Base-by-base conservation (phyloP, 169 alveolate species). In the Blepharisma undulans region DNA sequence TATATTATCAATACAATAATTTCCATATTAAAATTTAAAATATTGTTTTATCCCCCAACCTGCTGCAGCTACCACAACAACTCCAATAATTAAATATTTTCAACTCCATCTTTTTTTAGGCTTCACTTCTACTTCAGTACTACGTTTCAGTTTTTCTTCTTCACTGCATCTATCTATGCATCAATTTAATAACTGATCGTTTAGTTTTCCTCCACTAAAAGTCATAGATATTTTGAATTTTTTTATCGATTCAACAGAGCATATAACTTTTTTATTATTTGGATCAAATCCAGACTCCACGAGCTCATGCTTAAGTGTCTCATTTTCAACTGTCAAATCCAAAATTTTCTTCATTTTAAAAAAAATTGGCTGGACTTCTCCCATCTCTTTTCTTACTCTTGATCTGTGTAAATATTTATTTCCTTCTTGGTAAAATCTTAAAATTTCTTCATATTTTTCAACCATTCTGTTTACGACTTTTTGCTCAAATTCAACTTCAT, bases 91-190 rank as follows among this genome's bases (percentile, higher is more conserved):
- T 48, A 18, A 10, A 48, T 48, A 48, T 48, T 10, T 12, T 5
- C 66, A 48, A 5, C 10, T 48, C 66, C 66, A 48, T 48, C 66
- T 18, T 48, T 48, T 1, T 48, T 48, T 48, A 10, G 66, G 66
- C 66, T 48, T 12, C 66, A 10, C 66, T 48, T 48, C 66, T 48
- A 48, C 2, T 48, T 48, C 14, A 48, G 66, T 18, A 2, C 21
- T 18, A 0, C 66, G 74, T 30, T 82, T 34, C n/a, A 18, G n/a
- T 30, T 30, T 82, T 10, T 82, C 77, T 36, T 59, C 76, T 60
- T 82, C 89, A 82, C 76, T 22, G 19, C 89, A 82, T 60, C 36
- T 82, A 19, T 82, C 89, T 22, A 82, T 82, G n/a, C 89, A 82
- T 34, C 8, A 82, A 22, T 22, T n/a, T 3, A 82, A 74, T 19